Evolutionary conservation across 1,139 yeast species (phyloP).

Genomic region (Lodderomyces orthopsilosis): DNA sequence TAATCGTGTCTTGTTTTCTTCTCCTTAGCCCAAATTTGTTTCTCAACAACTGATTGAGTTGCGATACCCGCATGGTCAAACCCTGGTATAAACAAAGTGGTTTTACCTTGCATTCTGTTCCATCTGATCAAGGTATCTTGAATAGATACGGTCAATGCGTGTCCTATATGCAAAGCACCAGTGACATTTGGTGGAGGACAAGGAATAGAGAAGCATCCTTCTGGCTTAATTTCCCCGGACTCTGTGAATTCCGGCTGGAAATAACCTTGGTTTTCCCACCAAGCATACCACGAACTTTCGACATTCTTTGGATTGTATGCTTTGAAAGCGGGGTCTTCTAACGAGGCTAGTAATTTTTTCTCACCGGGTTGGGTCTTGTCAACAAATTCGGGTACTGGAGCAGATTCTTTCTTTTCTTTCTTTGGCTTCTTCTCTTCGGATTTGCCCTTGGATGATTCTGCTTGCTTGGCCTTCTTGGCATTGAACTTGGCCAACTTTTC

Average conservation of each 20-base stretch:
- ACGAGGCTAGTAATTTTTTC: conserved; percentile 77
- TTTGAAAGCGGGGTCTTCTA: conserved; percentile 91
- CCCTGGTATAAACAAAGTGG: conserved; percentile 91
- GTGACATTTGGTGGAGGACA: conserved; percentile 99
- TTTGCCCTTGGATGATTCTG: conserved; percentile 31
- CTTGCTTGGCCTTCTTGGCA: conserved; percentile 87
- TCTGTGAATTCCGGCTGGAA: conserved; percentile 83
- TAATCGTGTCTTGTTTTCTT: conserved; percentile 90
- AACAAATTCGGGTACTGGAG: conserved; percentile 74
- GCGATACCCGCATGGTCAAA: conserved; percentile 99
- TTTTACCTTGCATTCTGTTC: conserved; percentile 96
- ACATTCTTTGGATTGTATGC: conserved; percentile 92
- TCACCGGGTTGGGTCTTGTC: conserved; percentile 87
- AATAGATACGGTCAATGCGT: conserved; percentile 91
- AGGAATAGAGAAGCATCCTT: conserved; percentile 85
- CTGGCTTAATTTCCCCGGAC: conserved; percentile 74
- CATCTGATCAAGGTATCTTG: conserved; percentile 92
- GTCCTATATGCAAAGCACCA: conserved; percentile 98
- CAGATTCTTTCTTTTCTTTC: conserved; percentile 65
- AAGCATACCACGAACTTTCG: conserved; percentile 95
- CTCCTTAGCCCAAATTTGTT: conserved; percentile 87
- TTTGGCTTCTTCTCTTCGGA: conserved; percentile 58
- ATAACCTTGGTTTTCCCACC: conserved; percentile 92
- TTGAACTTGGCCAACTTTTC: conserved; percentile 93
- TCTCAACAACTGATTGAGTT: conserved; percentile 97